A percentile compares a stretch with the other conserved stretches of the same genome.
Evolutionary conservation across 495 filamentous ascomycete species (phyloP).

Genomic region (Ascobolus immersus): DNA sequence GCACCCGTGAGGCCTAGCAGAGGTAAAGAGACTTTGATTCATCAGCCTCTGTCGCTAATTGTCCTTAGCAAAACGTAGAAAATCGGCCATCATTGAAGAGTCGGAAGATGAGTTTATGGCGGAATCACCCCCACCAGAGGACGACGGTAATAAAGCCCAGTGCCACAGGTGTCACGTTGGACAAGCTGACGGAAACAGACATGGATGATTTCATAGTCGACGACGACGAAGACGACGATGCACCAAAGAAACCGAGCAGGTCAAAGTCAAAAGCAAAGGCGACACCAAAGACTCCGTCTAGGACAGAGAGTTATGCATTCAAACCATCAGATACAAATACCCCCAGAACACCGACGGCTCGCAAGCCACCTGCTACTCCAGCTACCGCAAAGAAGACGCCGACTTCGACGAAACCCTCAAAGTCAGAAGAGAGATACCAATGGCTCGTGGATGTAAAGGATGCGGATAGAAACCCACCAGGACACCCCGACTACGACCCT

Average conservation of each 20-base stretch:
- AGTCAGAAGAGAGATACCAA: slow-evolving; percentile 55
- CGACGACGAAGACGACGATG: slow-evolving; percentile 51
- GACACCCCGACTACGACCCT: slow-evolving; percentile 82
- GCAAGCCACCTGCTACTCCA: slow-evolving; percentile 29
- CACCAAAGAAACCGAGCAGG: slow-evolving; percentile 18
- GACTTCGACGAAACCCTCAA: slow-evolving; percentile 23
- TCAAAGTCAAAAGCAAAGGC: slow-evolving; percentile 26
- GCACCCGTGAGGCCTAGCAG: neutral
- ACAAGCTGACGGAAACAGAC: neutral
- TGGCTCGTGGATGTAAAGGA: slow-evolving; percentile 77
- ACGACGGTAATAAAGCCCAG: neutral
- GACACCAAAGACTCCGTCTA: slow-evolving; percentile 36
- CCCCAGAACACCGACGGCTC: neutral
- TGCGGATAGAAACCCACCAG: slow-evolving; percentile 49
- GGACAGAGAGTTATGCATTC: slow-evolving; percentile 18
- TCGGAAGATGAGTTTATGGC: slow-evolving; percentile 1
- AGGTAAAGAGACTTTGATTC: neutral
- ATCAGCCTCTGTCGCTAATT: neutral
- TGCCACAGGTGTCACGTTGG: neutral
- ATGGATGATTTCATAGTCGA: slow-evolving; percentile 15
- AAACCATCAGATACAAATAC: neutral
- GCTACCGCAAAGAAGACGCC: slow-evolving; percentile 23
- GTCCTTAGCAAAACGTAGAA: neutral
- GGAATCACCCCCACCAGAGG: neutral
- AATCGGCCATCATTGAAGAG: neutral